Conservation (phyloP, 345 rosid genomes). For the Sapria himalayana region DNA sequence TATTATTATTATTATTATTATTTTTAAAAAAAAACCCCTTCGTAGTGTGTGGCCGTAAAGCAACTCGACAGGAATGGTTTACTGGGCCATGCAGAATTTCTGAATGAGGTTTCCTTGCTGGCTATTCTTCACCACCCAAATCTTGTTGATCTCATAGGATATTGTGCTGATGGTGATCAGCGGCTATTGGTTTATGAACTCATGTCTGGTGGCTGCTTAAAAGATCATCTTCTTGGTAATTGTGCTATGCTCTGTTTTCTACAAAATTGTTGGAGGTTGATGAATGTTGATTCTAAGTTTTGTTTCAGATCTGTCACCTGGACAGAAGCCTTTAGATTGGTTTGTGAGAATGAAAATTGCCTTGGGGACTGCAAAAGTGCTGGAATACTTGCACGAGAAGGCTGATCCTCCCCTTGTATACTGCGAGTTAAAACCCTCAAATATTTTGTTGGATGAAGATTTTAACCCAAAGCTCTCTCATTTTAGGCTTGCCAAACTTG, state of each 20-base stretch:
- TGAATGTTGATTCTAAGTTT: too few relatives aligned
- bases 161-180: slow-evolving; percentile 14
- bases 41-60: slow-evolving; percentile 17
- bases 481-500: slow-evolving; percentile 14
- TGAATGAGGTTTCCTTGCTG: slow-evolving; percentile 14
- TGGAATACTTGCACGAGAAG: slow-evolving; percentile 13
- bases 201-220: slow-evolving; percentile 13
- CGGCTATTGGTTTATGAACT: slow-evolving; percentile 11
- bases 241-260: too few relatives aligned
- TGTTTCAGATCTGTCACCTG: slow-evolving; percentile 8
- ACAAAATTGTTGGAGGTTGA: too few relatives aligned
- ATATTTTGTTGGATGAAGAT: slow-evolving; percentile 11
- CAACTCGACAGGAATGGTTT: slow-evolving; percentile 15
- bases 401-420: slow-evolving; percentile 15
- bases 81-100: slow-evolving; percentile 16
- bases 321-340: slow-evolving; percentile 11
- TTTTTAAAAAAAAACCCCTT: too few relatives aligned
- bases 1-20: too few relatives aligned
- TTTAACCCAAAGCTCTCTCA: slow-evolving; percentile 18
- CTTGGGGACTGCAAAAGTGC: slow-evolving; percentile 13
- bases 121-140: slow-evolving; percentile 12
- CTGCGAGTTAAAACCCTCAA: slow-evolving; percentile 16
- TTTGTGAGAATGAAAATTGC: slow-evolving; percentile 14
- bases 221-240: slow-evolving; percentile 15
- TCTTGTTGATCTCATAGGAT: slow-evolving; percentile 14